Evolutionary conservation across 2,329 filamentous ascomycete genomes (phyloP), one percentile per base, ranked within the genome.

Genomic region (Phyllosticta ampelicida): DNA sequence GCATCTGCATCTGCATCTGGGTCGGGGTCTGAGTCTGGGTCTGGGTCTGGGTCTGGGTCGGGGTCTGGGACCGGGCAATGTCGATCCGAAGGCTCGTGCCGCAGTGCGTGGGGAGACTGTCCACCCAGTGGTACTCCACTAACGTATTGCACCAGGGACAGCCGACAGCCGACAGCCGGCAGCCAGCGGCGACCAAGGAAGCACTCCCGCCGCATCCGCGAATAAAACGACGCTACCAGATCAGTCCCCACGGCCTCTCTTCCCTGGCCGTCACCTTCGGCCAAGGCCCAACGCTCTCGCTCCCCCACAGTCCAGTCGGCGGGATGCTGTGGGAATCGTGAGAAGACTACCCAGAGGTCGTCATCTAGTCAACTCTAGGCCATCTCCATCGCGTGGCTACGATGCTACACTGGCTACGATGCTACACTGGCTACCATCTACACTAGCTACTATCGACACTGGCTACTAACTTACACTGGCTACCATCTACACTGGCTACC

Each of bases 151-250:
- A n/a, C n/a, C n/a, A n/a, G n/a, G n/a, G n/a, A n/a, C n/a, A n/a
- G n/a, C n/a, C n/a, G n/a, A n/a, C n/a, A n/a, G n/a, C n/a, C n/a
- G n/a, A n/a, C n/a, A n/a, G n/a, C n/a, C n/a, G n/a, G n/a, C n/a
- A n/a, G n/a, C n/a, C n/a, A n/a, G 23, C n/a, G 51, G 18, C 50
- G 20, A 29, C 28, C 36, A 58, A n/a, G 36, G 36, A n/a, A n/a
- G 51, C 55, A 58, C 49, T 53, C 20, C 55, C 55, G 55, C 55
- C 55, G 51, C 55, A 58, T 58, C 55, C 55, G 55, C 55, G 44
- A 30, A 30, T 36, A 21, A 53, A 53, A 21, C 51, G 20, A 52
- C 51, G 20, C 30, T 30, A 11, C 53, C 21, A 23, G 20, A 28
- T 30, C n/a, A 11, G 5, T 44, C 18, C 54, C 48, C 28, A 29